These are phyloP conservation scores for Parastagonospora nodorum DNA, from an alignment of 2,329 filamentous ascomycete genomes.

Conservation along the genomic window DNA sequence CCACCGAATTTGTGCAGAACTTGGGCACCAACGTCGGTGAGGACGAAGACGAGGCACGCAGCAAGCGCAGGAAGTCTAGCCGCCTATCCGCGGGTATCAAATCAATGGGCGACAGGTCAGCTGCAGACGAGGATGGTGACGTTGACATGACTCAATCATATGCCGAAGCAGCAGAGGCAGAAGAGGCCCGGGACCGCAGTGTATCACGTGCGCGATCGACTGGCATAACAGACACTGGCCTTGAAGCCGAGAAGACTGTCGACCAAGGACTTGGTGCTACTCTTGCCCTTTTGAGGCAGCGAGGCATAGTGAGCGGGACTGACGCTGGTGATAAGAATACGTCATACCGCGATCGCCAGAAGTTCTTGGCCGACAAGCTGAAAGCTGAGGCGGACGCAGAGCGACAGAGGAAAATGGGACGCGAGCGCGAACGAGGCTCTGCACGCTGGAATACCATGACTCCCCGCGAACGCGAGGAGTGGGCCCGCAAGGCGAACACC, in stretches of 20 bases:
- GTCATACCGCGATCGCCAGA: slow-evolving; percentile 71
- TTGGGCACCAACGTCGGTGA: slow-evolving; percentile 59
- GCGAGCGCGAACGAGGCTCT: slow-evolving; percentile 84
- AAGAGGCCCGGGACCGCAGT: slow-evolving; percentile 46
- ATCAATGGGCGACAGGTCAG: slow-evolving; percentile 29
- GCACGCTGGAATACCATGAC: slow-evolving; percentile 88
- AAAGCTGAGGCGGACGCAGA: slow-evolving; percentile 81
- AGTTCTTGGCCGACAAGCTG: slow-evolving; percentile 79
- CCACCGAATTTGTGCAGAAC: slow-evolving; percentile 90
- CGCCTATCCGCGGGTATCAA: slow-evolving; percentile 30
- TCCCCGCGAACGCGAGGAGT: slow-evolving; percentile 87
- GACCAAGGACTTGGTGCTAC: slow-evolving; percentile 80
- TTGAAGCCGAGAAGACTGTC: slow-evolving; percentile 84
- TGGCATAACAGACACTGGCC: slow-evolving; percentile 68
- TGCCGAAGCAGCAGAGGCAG: slow-evolving; percentile 56
- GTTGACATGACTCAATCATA: slow-evolving; percentile 60
- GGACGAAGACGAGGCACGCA: slow-evolving; percentile 50
- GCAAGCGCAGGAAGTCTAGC: slow-evolving; percentile 51
- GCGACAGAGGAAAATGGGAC: slow-evolving; percentile 75
- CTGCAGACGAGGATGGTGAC: slow-evolving; percentile 58
- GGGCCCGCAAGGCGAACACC: slow-evolving; percentile 84
- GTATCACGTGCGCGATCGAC: slow-evolving; percentile 47
- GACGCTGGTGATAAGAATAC: slow-evolving; percentile 68
- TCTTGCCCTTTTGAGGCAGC: slow-evolving; percentile 80
- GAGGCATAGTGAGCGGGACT: slow-evolving; percentile 74